These are phyloP conservation scores for Mycosarcoma maydis DNA, from an alignment of 1,284 basidiomycete species.

Conservation along the genomic window DNA sequence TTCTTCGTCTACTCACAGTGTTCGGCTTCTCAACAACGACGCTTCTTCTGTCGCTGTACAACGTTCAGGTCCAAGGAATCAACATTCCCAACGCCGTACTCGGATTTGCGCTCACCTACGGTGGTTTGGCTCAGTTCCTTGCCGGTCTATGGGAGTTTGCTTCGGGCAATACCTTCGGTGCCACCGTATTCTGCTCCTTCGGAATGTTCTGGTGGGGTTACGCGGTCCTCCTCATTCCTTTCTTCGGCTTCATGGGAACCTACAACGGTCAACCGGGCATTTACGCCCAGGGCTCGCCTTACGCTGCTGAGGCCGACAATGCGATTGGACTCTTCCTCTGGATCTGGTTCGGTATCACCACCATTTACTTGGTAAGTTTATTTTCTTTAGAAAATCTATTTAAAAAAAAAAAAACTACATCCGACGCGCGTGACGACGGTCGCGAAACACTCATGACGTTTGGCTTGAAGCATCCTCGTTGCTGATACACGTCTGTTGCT, in stretches of 20 bases:
- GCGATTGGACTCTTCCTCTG: constrained; percentile 51
- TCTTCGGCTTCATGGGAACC: constrained; percentile 46
- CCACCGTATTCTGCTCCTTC: constrained; percentile 47
- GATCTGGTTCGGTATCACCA: constrained; percentile 57
- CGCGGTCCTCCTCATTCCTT: constrained; percentile 48
- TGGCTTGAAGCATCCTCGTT: no score
- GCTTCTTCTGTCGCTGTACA: constrained; percentile 51
- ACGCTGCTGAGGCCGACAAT: constrained; percentile 23
- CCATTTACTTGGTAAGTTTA: constrained; percentile 38
- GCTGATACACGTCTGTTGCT: background rate
- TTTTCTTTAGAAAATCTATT: no score
- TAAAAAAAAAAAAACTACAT: no score
- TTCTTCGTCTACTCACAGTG: constrained; percentile 2
- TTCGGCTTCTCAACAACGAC: constrained; percentile 47
- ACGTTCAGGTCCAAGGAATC: constrained; percentile 38
- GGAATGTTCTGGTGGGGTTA: constrained; percentile 59
- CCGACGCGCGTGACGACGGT: no score
- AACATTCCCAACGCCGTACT: constrained; percentile 41
- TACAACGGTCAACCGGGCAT: constrained; percentile 49
- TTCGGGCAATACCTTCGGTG: constrained; percentile 54
- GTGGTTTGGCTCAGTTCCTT: constrained; percentile 51
- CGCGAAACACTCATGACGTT: no score
- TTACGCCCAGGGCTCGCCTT: constrained; percentile 28
- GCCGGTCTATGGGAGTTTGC: constrained; percentile 60
- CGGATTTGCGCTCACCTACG: constrained; percentile 34